Base-by-base conservation (phyloP, 441 rosid species). In the Raphanus hybrid region DNA sequence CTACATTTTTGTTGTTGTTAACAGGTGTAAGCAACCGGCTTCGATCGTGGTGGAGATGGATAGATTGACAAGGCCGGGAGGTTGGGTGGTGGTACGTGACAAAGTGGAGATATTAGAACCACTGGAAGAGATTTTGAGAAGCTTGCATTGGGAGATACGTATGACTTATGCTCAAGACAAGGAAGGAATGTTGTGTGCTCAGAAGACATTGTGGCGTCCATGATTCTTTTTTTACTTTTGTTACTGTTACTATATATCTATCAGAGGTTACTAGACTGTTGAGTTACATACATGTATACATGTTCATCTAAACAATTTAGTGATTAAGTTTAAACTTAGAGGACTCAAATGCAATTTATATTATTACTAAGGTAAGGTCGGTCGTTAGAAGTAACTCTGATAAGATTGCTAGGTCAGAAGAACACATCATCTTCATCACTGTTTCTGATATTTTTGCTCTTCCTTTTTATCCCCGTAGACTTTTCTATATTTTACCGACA, bases 11-110 rank as follows among this genome's bases (percentile, higher is more conserved):
- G 75, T 87, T 52, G 6, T 60, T 20, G 1, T 70, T 16, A 20
- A 26, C 59, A 11, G 97, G 87, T 92, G 97, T 71, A 91, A 77
- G 88, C 93, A 91, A 54, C 97, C 97, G 8, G 90, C 77, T 60
- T 78, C 93, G 6, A 90, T 94, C 5, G 89, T 91, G 4, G 96
- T 92, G 65, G 99, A 92, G 82, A 94, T 94, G 94, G 97, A 94
- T 78, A 85, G 97, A 8, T 43, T 92, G 64, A 67, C 91, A 60
- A 78, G 99, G 68, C 97, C 97, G 6, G 91, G 95, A 60, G 97
- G 97, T 20, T 94, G 97, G 99, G 88, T 78, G 43, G 89, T 94
- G 5, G 73, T 92, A 32, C 87, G 99, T 0, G 97, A 94, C 72
- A 94, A 91, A 77, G 90, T 90, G 3, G 96, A 87, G 87, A 90